Base-by-base conservation (phyloP, 1,284 basidiomycete genomes). In the Cronartium ribicola region DNA sequence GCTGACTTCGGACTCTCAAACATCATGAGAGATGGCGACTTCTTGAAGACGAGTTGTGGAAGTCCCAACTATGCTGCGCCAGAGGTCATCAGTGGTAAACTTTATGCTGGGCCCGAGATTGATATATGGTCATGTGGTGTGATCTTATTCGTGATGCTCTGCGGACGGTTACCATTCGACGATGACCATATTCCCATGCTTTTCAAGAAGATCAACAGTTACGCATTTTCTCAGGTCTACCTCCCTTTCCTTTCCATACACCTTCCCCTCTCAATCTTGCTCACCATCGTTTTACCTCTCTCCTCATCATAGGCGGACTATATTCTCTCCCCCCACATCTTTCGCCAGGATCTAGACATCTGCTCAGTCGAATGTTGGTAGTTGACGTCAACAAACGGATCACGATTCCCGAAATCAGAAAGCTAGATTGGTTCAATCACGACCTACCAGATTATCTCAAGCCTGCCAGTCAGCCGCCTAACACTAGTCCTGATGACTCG, bases 81-180 rank as follows among this genome's bases (percentile, higher is more conserved):
- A 1, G 94, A 97, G 80, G 94, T 97, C 78, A 95, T 97, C 78
- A 87, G 89, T 29, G 93, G 93, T 14, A 91, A 91, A 75, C 85
- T 94, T 7, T 97, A 97, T 80, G 92, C 92, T 0, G 94, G 94
- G 0, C 93, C 94, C 0, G 94, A 95, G 82, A 94, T 96, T 78
- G 94, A 97, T 79, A 92, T 96, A n/a, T 97, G 94, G 94, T 92
- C 90, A 78, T 91, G 91, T 75, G 94, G 94, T 0, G 93, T 96
- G 43, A 96, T 97, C 78, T 86, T 97, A 72, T 96, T 93, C 83
- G 94, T 96, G 66, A 92, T 97, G 88, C 85, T 97, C 5, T 94
- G 90, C 79, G 94, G 94, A 11, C 85, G 90, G 66, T 85, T 96
- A 55, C 94, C 94, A 0, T 96, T 97, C 80, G 94, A 96, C 83